These are phyloP conservation scores for Boletus rex-veris DNA, from an alignment of 768 basidiomycete species.

Conservation along the genomic window DNA sequence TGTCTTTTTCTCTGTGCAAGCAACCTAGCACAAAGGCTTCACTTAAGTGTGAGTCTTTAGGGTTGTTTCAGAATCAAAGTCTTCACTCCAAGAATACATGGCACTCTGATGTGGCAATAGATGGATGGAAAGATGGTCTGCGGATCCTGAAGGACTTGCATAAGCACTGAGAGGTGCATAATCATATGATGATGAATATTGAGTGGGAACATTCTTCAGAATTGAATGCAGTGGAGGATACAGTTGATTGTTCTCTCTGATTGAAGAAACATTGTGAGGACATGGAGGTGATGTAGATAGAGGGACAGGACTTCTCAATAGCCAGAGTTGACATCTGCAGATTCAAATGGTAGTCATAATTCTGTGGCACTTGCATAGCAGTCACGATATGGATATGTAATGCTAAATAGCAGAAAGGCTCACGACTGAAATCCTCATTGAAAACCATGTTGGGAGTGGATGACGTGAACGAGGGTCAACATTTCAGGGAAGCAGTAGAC, in stretches of 20 bases:
- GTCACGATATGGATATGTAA: background rate
- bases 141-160: conserved; percentile 23
- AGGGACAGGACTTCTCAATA: background rate
- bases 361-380: background rate
- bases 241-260: background rate
- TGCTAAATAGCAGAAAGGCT: background rate
- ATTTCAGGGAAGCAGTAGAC: too few species aligned
- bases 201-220: conserved; percentile 12
- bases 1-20: too few species aligned
- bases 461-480: too few species aligned
- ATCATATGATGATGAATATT: conserved; percentile 26
- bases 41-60: too few species aligned
- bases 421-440: background rate
- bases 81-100: conserved; percentile 34
- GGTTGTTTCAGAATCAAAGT: too few species aligned
- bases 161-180: conserved; percentile 24
- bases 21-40: too few species aligned
- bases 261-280: background rate
- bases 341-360: background rate
- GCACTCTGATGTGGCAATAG: conserved; percentile 17
- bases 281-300: background rate
- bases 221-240: background rate
- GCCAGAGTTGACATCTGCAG: background rate
- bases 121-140: conserved; percentile 25
- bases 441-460: background rate